Conservation (phyloP, 106 monocot genomes). For the Ottelia alismoides region DNA sequence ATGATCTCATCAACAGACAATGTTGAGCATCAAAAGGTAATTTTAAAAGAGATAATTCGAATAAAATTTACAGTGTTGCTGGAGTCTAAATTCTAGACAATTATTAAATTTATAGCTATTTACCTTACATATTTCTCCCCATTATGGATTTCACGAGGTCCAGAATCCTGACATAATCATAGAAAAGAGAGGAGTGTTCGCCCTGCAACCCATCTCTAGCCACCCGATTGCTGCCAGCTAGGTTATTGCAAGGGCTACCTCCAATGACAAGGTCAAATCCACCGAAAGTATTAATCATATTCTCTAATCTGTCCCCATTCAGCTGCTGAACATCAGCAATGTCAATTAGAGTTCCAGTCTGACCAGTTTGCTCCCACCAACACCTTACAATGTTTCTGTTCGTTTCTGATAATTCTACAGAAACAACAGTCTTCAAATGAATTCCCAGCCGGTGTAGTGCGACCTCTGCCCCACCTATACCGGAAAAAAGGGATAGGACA, state of each 20-base stretch:
- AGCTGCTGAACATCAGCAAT: conserved; percentile 33
- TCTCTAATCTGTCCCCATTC: conserved; percentile 15
- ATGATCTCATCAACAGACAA: no score
- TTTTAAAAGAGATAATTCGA: no score
- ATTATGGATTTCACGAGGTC: conserved; percentile 43
- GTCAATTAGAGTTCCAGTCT: conserved; percentile 33
- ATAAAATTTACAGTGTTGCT: no score
- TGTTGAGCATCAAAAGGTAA: no score
- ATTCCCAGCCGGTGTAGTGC: conserved; percentile 56
- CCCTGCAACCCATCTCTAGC: conserved; percentile 59
- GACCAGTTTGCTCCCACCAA: conserved; percentile 56
- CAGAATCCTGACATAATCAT: conserved; percentile 53
- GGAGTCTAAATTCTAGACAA: no score
- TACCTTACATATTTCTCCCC: no score
- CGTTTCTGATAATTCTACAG: conserved; percentile 37
- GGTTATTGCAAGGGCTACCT: conserved; percentile 66
- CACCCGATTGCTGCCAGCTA: conserved; percentile 52
- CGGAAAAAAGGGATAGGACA: conserved; percentile 48
- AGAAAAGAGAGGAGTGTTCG: conserved; percentile 45
- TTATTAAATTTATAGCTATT: no score
- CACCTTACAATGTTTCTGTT: conserved; percentile 34
- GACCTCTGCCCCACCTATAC: conserved; percentile 73
- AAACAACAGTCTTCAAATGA: conserved; percentile 34
- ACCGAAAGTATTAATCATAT: conserved; percentile 24
- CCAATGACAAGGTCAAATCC: conserved; percentile 53